Evolutionary conservation across 1,284 basidiomycete genomes (phyloP), one percentile per base, ranked within the genome.

Genomic region (Moesziomyces aphidis): DNA sequence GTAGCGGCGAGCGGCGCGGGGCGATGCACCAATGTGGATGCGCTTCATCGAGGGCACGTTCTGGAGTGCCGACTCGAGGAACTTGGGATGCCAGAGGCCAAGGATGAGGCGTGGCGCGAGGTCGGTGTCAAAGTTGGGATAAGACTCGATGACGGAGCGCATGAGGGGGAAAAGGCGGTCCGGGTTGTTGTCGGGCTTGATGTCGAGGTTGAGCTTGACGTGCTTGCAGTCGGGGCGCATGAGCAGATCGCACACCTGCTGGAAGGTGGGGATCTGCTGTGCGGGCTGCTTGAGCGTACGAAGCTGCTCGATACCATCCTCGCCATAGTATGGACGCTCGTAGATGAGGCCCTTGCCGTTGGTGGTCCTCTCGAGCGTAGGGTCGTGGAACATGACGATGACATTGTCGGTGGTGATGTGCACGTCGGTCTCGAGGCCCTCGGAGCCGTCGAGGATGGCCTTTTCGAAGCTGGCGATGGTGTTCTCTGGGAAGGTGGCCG

Each of bases 361-460:
- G 36, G 89, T 90, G 21, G 88, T 89, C 22, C 89, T 85, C 54
- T 86, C 86, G 11, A 89, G 52, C 51, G 81, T 89, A 13, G 93
- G 92, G 86, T 98, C 95, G 85, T 97, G 95, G 86, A 96, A 97
- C 93, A 98, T 95, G 69, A 98, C 86, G 51, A 98, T 92, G 52
- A 94, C 90, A 80, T 91, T 88, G 87, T 98, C 96, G 75, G 89
- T 86, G 54, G 95, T 95, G 83, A 97, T 92, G 86, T 98, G 96
- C 76, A 98, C 94, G 89, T 98, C 95, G 95, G 89, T 61, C 64
- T 84, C 83, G 43, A 84, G 68, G 19, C 83, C 83, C 67, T 84
- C 83, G 17, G 82, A 78, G 34, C 83, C 83, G 50, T 84, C 83
- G 26, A 63, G 48, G 61, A 84, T 79, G 11, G 83, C 83, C 55